phyloP scores from a whole-genome alignment of 2,329 filamentous ascomycete species.

The Fusarium cyanostomum region DNA sequence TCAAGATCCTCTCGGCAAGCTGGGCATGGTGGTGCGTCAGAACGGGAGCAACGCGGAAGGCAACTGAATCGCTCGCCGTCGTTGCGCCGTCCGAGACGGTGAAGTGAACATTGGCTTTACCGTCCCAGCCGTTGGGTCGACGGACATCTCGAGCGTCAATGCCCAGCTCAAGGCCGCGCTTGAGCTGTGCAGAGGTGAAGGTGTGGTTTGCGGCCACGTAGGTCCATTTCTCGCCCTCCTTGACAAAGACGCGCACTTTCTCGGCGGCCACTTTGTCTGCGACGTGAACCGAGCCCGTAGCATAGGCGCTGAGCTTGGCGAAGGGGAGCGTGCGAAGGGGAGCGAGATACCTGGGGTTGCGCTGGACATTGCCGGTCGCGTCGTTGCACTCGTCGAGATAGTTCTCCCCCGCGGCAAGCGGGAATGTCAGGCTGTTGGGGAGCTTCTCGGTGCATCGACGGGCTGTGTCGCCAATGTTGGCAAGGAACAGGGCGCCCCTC shows the following conservation, averaged over 20 bases:
- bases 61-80: conserved; percentile 40
- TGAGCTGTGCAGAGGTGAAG: conserved; percentile 44
- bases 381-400: conserved; percentile 48
- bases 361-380: conserved; percentile 46
- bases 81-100: conserved; percentile 39
- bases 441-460: conserved; percentile 42
- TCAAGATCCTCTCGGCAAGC: conserved; percentile 37
- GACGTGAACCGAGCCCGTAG: conserved; percentile 28
- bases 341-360: conserved; percentile 45
- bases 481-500: conserved; percentile 48
- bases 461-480: conserved; percentile 50
- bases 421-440: conserved; percentile 3
- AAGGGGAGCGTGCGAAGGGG: conserved; percentile 46
- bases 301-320: conserved; percentile 8
- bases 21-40: conserved; percentile 51
- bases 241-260: conserved; percentile 45
- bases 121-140: conserved; percentile 39
- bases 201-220: conserved; percentile 36
- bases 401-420: conserved; percentile 11
- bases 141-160: conserved; percentile 48
- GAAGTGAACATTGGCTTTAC: conserved; percentile 43
- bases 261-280: conserved; percentile 11
- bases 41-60: conserved; percentile 48
- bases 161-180: conserved; percentile 45
- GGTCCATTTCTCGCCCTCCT: conserved; percentile 37